phyloP scores from a whole-genome alignment of 139 green algal genomes.

The Zygnema cylindricum region DNA sequence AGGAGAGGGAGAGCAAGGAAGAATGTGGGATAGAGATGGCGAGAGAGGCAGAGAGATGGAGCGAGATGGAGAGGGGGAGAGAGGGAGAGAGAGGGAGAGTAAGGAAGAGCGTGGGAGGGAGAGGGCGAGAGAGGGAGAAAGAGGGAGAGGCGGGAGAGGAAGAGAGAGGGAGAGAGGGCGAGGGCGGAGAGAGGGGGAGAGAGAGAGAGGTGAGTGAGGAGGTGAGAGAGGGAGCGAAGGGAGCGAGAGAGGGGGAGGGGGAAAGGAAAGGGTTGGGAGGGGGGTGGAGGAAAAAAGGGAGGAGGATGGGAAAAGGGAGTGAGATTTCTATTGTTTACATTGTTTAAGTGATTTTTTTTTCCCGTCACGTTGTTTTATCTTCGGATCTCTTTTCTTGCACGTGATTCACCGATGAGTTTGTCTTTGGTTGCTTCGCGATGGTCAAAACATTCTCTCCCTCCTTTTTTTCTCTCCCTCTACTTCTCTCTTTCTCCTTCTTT shows the following conservation, averaged over 20 bases:
- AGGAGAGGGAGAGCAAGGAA: not conserved
- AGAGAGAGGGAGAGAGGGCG: too few relatives aligned
- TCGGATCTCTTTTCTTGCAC: too few relatives aligned
- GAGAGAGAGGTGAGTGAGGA: too few relatives aligned
- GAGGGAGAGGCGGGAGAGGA: not conserved
- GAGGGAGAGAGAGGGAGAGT: too few relatives aligned
- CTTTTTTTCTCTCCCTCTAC: not conserved
- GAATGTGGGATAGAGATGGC: not conserved
- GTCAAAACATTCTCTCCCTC: not conserved
- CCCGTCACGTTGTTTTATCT: too few relatives aligned
- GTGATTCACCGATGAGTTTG: not conserved
- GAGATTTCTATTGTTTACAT: not conserved
- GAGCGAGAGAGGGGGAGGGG: not conserved
- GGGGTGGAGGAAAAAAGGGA: too few relatives aligned
- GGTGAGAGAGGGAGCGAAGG: not conserved
- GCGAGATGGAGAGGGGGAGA: too few relatives aligned
- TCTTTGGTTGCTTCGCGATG: not conserved
- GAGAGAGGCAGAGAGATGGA: not conserved
- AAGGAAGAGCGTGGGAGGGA: conserved; percentile 68
- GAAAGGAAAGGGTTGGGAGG: too few relatives aligned
- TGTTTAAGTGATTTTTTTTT: not conserved
- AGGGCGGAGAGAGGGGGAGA: too few relatives aligned
- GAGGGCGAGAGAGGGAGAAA: conserved; percentile 51
- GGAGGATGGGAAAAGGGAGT: not conserved
- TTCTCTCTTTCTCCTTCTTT: not conserved